Evolutionary conservation across 139 green algal species (phyloP).

Genomic region (Edaphochlamys debaryana): DNA sequence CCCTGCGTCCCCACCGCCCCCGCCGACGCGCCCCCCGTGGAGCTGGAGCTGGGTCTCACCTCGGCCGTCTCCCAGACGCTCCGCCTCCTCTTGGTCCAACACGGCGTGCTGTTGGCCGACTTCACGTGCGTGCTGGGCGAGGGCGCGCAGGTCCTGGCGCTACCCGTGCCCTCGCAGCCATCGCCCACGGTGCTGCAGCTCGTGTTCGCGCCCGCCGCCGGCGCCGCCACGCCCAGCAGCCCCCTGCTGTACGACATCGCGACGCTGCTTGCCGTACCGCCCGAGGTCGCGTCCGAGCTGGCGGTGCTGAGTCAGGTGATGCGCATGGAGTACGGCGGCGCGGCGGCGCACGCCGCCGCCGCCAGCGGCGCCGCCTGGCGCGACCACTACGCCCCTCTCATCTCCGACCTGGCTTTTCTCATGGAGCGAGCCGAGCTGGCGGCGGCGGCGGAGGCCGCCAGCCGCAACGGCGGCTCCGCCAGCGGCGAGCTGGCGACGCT

Average conservation of each 20-base stretch:
- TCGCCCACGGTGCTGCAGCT: conserved; percentile 27
- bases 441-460: background rate
- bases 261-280: conserved; percentile 30
- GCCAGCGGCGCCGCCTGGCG: conserved; percentile 12
- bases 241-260: conserved; percentile 43
- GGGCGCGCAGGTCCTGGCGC: conserved; percentile 21
- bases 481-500: background rate
- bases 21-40: conserved; percentile 2
- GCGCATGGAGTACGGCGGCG: conserved; percentile 35
- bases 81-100: conserved; percentile 35
- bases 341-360: background rate
- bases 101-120: conserved; percentile 33
- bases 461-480: background rate
- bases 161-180: conserved; percentile 37
- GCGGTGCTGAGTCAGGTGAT: conserved; percentile 38
- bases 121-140: conserved; percentile 26
- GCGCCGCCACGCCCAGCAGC: conserved; percentile 25
- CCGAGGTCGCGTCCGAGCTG: conserved; percentile 26
- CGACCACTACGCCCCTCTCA: conserved; percentile 39
- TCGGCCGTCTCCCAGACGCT: conserved; percentile 19
- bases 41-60: conserved; percentile 23
- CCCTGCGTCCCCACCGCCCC: conserved; percentile 87
- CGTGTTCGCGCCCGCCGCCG: conserved; percentile 32
- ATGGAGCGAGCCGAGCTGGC: conserved; percentile 41
- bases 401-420: conserved; percentile 32